Evolutionary conservation across 257 asterid genomes (phyloP).

Genomic region (Fraxinus quadrangulata): DNA sequence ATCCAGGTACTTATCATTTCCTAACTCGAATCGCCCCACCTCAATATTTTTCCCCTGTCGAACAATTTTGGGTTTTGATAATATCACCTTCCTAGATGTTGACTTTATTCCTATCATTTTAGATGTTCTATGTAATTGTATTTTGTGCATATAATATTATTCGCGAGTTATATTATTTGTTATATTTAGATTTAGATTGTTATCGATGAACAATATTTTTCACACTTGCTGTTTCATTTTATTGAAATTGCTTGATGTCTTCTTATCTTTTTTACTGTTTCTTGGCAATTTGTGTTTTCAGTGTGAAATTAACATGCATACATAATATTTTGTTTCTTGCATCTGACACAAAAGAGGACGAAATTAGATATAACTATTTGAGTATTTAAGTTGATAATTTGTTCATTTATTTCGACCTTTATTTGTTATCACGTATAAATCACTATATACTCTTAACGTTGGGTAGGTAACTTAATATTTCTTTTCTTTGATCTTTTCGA

Average conservation of each 20-base stretch:
- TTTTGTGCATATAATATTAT: neutral
- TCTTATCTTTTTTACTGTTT: neutral
- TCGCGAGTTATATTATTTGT: neutral
- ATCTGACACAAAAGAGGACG: neutral
- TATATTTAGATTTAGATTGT: neutral
- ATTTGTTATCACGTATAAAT: neutral
- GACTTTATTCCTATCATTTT: neutral
- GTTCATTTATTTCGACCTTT: neutral
- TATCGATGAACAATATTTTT: neutral
- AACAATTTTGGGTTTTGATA: neutral
- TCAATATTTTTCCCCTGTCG: neutral
- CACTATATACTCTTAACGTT: neutral
- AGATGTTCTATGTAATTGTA: too few relatives aligned
- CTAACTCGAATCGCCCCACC: constrained; percentile 19
- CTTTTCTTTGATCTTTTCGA: neutral
- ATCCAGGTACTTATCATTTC: constrained; percentile 44
- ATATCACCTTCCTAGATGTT: neutral
- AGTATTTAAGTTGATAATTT: constrained; percentile 9
- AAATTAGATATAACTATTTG: neutral
- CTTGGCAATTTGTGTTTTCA: neutral
- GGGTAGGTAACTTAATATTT: neutral
- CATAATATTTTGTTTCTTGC: neutral
- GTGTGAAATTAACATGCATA: neutral
- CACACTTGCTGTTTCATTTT: too few relatives aligned
- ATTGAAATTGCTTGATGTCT: neutral